Base-by-base conservation (phyloP, 805 yeast species). In the Metschnikowia anglica region DNA sequence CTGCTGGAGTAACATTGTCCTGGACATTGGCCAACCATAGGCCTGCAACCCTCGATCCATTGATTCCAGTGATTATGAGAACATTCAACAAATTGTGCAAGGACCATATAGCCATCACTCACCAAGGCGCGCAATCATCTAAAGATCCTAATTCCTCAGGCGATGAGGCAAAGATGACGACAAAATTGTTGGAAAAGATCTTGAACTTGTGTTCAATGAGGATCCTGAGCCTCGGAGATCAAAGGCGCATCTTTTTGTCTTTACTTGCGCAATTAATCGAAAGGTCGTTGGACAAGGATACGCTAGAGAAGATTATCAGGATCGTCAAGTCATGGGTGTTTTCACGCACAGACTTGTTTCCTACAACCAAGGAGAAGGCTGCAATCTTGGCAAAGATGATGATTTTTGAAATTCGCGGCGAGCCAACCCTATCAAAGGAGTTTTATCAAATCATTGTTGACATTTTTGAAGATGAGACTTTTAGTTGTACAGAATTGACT, bases 351-450 rank as follows among this genome's bases (percentile, higher is more conserved):
- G 96, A 88, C 51, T 73, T 88, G 17, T 89, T 89, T 70, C 99
- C 99, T 3, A 88, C 98, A 0, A 81, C 85, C 2, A 95, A 93
- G 60, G 99, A 93, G 58, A 93, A 93, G 60, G 96, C 98, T 1
- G 97, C 96, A 0, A 83, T 93, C 30, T 70, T 93, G 44, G 78
- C 90, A 11, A 93, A 93, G 64, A 89, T 95, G 97, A 79, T 91
- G 77, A 85, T 87, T 1, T 90, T 88, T 60, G 98, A 91, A 57
- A 74, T 83, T 33, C 75, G 96, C 49, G 96, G 95, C 3, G 96
- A 91, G 57, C 77, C 87, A 6, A 79, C 86, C 1, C 65, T 80
- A 40, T 82, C 95, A 0, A 81, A 81, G 50, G 82, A 84, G 45
- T 91, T 87, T 59, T 91, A 90, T 55, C 84, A 82, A 53, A 86